Base-by-base conservation (phyloP, 768 basidiomycete species). In the Tylopilus rubrobrunneus region DNA sequence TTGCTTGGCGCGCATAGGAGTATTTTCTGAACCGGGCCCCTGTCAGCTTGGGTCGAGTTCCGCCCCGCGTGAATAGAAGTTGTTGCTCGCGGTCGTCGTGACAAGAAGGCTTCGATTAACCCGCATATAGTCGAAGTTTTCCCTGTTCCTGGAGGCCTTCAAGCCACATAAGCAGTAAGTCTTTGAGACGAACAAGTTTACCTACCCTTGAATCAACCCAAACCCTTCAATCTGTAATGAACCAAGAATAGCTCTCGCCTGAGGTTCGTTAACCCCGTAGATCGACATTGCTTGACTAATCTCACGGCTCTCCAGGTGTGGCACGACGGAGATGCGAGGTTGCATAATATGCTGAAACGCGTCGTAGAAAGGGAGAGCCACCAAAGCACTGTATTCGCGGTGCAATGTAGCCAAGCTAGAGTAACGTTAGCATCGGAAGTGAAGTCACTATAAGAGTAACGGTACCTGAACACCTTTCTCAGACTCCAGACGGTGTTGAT, bases 61-160 rank as follows among this genome's bases (percentile, higher is more conserved):
- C 67, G 73, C 21, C 84, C 82, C 28, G 75, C 75, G 11, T 80
- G 71, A 47, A 85, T 78, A 21, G 78, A 61, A 10, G 81, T 76
- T 25, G 79, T 71, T 1, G 80, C 67, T 33, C 68, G 71, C 11
- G 73, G 68, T 7, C 88, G 85, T 37, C 75, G 78, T 3, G 86
- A 81, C 37, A 97, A 67, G 65, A 88, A 92, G 5, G 86, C 82
- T 40, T 90, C 85, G 7, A 97, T 88, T n/a, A 99, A 77, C 21
- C 92, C 93, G 61, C 92, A 92, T 57, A 99, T 98, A 1, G 97
- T 99, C 21, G 92, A 96, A 9, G 97, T 99, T 74, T 99, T 99
- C 12, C 97, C 97, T 0, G 97, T 99, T 51, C 97, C 97, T 2
- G 97, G 97, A 34, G 97, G 97, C 23, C 96, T 68, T 95, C 58